These are phyloP conservation scores for Ustilaginoidea virens DNA, from an alignment of 2,329 filamentous ascomycete genomes.

Conservation along the genomic window DNA sequence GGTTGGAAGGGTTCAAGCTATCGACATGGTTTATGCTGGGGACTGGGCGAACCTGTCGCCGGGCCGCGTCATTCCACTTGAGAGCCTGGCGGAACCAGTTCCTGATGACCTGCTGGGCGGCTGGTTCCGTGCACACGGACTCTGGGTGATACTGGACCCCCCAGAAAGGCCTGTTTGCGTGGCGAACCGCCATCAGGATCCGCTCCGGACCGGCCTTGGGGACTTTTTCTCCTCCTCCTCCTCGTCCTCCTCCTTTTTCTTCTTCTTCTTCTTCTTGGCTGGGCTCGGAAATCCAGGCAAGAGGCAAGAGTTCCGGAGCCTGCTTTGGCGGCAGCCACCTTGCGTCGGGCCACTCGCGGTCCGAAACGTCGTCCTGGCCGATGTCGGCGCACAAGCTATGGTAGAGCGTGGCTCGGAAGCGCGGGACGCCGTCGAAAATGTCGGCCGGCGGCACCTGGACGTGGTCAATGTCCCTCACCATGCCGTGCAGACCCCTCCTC, in stretches of 20 bases:
- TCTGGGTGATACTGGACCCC: conserved; percentile 86
- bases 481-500: conserved; percentile 64
- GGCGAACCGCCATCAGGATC: conserved; percentile 64
- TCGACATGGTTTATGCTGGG: conserved; percentile 5
- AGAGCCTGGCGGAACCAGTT: conserved; percentile 62
- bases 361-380: conserved; percentile 27
- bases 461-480: conserved; percentile 55
- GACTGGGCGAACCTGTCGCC: conserved; percentile 5
- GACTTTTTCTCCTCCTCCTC: no score
- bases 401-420: conserved; percentile 61
- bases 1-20: conserved; percentile 9
- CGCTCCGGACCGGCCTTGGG: conserved; percentile 25
- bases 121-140: conserved; percentile 64
- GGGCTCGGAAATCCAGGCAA: conserved; percentile 46
- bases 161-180: conserved; percentile 59
- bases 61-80: conserved; percentile 36
- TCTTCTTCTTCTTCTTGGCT: conserved; percentile 17
- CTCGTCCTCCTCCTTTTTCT: no score
- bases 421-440: conserved; percentile 47
- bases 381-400: conserved; percentile 47
- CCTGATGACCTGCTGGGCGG: conserved; percentile 45
- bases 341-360: conserved; percentile 18
- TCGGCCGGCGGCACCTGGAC: conserved; percentile 23
- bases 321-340: conserved; percentile 23
- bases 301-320: conserved; percentile 31